Percentiles rank a stretch among this genome's conserved stretches.
Conservation (phyloP, 1,284 basidiomycete genomes). For the Ceratobasidium sp. region DNA sequence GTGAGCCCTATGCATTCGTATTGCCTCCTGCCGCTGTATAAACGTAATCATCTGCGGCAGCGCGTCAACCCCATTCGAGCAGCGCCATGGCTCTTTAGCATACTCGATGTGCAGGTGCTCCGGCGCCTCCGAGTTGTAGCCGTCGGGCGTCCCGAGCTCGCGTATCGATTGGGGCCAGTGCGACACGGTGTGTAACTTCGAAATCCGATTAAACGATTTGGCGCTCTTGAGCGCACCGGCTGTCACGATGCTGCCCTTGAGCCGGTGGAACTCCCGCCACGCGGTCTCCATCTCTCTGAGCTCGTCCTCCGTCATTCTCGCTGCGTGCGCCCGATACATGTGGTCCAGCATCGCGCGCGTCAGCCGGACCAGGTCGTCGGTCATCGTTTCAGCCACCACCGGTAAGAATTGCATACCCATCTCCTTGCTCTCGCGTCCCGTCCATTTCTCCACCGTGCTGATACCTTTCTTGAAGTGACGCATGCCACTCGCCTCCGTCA, state of each 20-base stretch:
- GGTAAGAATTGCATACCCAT: slow-evolving; percentile 18
- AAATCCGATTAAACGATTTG: neutral
- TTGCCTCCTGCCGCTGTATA: slow-evolving; percentile 37
- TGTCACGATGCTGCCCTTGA: slow-evolving; percentile 52
- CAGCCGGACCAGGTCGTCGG: neutral
- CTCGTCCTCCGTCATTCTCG: slow-evolving; percentile 38
- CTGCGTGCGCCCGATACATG: slow-evolving; percentile 1
- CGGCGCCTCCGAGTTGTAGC: slow-evolving; percentile 44
- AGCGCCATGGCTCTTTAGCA: slow-evolving; percentile 44
- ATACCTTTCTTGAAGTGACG: slow-evolving; percentile 24
- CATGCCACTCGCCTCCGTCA: neutral
- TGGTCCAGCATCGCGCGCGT: slow-evolving; percentile 15
- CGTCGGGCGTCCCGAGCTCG: slow-evolving; percentile 42
- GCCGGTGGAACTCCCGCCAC: slow-evolving; percentile 52
- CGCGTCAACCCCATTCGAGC: slow-evolving; percentile 26
- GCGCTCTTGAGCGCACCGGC: slow-evolving; percentile 49
- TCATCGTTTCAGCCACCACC: neutral
- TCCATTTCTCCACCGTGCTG: slow-evolving; percentile 20
- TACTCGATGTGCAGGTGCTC: slow-evolving; percentile 46
- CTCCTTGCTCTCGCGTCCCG: slow-evolving; percentile 20
- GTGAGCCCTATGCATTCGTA: slow-evolving; percentile 21
- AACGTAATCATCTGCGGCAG: slow-evolving; percentile 44
- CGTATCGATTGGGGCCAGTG: slow-evolving; percentile 37
- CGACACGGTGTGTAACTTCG: slow-evolving; percentile 41
- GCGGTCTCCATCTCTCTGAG: slow-evolving; percentile 50